These are phyloP conservation scores for Euphrasia arctica DNA, from an alignment of 305 asterid genomes.

Conservation along the genomic window DNA sequence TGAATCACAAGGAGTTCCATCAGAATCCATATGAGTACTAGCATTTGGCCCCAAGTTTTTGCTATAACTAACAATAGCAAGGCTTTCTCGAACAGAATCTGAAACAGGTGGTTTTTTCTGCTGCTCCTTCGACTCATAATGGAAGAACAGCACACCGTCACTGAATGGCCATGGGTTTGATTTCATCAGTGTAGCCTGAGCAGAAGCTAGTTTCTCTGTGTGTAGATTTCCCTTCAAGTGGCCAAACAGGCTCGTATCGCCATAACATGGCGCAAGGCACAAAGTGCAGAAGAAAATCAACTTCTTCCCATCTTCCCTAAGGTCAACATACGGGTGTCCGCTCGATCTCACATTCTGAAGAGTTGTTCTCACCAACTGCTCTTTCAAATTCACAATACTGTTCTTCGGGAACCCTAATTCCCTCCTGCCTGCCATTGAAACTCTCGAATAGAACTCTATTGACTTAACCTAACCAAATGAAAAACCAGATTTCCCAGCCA, in stretches of 20 bases:
- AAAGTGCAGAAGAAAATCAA: constrained; percentile 80
- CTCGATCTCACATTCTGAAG: constrained; percentile 65
- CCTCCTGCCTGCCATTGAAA: constrained; percentile 46
- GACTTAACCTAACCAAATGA: constrained; percentile 23
- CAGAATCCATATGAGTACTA: constrained; percentile 23
- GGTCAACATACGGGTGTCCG: constrained; percentile 86
- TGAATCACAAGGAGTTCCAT: constrained; percentile 25
- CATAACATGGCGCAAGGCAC: constrained; percentile 81
- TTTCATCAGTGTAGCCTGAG: constrained; percentile 69
- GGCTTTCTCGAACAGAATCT: constrained; percentile 33
- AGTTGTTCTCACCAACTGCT: constrained; percentile 61
- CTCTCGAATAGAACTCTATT: constrained; percentile 10
- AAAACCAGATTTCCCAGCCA: constrained; percentile 13
- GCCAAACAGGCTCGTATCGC: constrained; percentile 58
- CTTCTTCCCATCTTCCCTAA: constrained; percentile 89
- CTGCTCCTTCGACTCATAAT: constrained; percentile 39
- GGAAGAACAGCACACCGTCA: constrained; percentile 86
- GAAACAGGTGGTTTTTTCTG: constrained; percentile 26
- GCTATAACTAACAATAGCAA: constrained; percentile 56
- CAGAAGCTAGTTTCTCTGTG: constrained; percentile 60
- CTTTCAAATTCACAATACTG: constrained; percentile 55
- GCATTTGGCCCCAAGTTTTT: constrained; percentile 27
- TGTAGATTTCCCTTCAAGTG: constrained; percentile 83
- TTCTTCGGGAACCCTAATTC: constrained; percentile 49
- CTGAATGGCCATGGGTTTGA: constrained; percentile 90